Conservation (phyloP, 768 basidiomycete genomes). For the Trametes coccinea region DNA sequence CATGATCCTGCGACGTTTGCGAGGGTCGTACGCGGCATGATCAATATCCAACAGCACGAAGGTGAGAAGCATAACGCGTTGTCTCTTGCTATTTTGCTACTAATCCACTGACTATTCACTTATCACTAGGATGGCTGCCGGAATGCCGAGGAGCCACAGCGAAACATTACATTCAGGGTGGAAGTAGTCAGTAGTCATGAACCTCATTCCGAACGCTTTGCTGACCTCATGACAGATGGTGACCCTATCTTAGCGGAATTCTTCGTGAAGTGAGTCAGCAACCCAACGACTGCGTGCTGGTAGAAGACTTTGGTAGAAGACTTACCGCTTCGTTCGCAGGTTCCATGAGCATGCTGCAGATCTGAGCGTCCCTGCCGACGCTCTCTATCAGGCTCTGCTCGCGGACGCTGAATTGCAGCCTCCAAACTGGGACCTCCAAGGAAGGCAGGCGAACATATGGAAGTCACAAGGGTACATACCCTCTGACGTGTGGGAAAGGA, state of each 20-base stretch:
- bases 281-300: too few species aligned
- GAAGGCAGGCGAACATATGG: conserved; percentile 58
- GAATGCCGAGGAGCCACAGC: conserved; percentile 61
- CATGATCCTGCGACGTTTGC: conserved; percentile 63
- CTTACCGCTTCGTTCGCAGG: conserved; percentile 31
- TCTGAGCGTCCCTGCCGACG: conserved; percentile 48
- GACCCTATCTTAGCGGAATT: conserved; percentile 68
- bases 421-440: conserved; percentile 63
- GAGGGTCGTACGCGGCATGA: conserved; percentile 61
- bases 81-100: neutral
- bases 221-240: conserved; percentile 42
- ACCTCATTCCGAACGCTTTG: neutral
- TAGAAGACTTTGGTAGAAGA: too few species aligned
- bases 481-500: conserved; percentile 35
- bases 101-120: neutral
- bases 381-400: conserved; percentile 56
- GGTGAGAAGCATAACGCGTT: conserved; percentile 34
- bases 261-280: conserved; percentile 54
- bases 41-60: conserved; percentile 67
- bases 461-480: conserved; percentile 46
- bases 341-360: conserved; percentile 50
- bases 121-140: conserved; percentile 57
- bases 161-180: conserved; percentile 57
- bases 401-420: conserved; percentile 61
- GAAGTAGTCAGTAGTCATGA: conserved; percentile 49